These are phyloP conservation scores for Phytophthora boehmeriae DNA, from an alignment of 352 stramenopile genomes.

Conservation along the genomic window DNA sequence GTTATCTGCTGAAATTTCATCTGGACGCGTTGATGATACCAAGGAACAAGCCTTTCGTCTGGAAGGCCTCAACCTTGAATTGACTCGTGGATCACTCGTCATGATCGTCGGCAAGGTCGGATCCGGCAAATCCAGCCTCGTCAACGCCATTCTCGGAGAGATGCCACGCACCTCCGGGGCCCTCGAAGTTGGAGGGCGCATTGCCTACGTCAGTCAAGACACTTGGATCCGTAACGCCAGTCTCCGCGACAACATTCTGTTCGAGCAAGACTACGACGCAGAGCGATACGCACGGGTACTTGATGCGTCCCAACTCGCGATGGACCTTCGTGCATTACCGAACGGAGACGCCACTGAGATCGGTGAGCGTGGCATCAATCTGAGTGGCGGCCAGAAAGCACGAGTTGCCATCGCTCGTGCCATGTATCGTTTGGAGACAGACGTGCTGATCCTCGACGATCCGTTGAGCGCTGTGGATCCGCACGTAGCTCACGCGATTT, in stretches of 20 bases:
- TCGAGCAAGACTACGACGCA: conserved; percentile 43
- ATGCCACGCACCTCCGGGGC: conserved; percentile 38
- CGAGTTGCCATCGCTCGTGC: conserved; percentile 90
- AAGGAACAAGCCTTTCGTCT: conserved; percentile 24
- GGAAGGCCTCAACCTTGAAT: conserved; percentile 56
- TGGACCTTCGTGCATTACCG: conserved; percentile 52
- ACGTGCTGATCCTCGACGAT: conserved; percentile 96
- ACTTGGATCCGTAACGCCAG: conserved; percentile 93
- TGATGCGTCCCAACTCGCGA: conserved; percentile 36
- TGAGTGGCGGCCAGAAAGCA: conserved; percentile 69
- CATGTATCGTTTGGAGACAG: conserved; percentile 86
- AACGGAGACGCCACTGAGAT: conserved; percentile 64
- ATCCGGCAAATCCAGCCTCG: conserved; percentile 58
- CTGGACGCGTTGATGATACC: background rate
- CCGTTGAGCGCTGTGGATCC: conserved; percentile 94
- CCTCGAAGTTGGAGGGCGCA: conserved; percentile 26
- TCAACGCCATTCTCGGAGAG: conserved; percentile 57
- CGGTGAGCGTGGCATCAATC: conserved; percentile 62
- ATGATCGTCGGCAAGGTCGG: conserved; percentile 65
- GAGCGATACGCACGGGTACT: conserved; percentile 46
- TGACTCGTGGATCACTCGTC: conserved; percentile 55
- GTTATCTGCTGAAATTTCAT: background rate
- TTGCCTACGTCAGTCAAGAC: conserved; percentile 90
- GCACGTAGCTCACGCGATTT: conserved; percentile 94
- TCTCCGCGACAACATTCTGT: conserved; percentile 93